These are phyloP conservation scores for Diutina pseudorugosa DNA, from an alignment of 1,139 yeast species.

Conservation along the genomic window DNA sequence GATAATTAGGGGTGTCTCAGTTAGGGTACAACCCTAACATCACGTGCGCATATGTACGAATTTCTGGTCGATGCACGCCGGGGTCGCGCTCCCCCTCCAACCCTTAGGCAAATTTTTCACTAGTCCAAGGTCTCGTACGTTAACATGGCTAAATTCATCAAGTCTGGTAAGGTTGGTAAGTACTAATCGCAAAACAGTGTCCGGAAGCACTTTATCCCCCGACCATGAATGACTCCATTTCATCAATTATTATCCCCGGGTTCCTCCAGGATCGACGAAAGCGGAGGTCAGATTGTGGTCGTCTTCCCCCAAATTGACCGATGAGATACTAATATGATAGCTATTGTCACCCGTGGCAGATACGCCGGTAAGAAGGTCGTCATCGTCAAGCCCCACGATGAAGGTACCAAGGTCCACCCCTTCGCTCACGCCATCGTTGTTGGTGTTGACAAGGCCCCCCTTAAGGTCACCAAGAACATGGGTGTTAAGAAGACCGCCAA, in stretches of 20 bases:
- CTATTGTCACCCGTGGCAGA: constrained; percentile 99
- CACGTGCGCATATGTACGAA: background rate
- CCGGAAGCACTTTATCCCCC: background rate
- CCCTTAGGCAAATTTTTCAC: background rate
- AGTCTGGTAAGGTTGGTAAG: constrained; percentile 3
- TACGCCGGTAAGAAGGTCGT: constrained; percentile 99
- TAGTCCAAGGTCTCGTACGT: background rate
- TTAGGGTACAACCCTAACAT: background rate
- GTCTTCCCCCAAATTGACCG: background rate
- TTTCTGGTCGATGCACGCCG: background rate
- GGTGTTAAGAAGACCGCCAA: constrained; percentile 94
- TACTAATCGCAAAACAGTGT: background rate
- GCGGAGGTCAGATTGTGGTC: background rate
- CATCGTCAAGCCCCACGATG: constrained; percentile 97
- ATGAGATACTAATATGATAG: constrained; percentile 20
- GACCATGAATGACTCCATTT: background rate
- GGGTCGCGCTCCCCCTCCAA: background rate
- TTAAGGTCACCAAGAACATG: constrained; percentile 91
- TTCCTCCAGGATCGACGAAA: background rate
- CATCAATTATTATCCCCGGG: background rate
- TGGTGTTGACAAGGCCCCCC: constrained; percentile 98
- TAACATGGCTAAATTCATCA: constrained; percentile 5
- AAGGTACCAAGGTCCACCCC: constrained; percentile 97
- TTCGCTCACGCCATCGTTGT: constrained; percentile 99
- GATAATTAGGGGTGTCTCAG: background rate